Evolutionary conservation across 2,329 filamentous ascomycete genomes (phyloP).

Genomic region (Botrytis porri): DNA sequence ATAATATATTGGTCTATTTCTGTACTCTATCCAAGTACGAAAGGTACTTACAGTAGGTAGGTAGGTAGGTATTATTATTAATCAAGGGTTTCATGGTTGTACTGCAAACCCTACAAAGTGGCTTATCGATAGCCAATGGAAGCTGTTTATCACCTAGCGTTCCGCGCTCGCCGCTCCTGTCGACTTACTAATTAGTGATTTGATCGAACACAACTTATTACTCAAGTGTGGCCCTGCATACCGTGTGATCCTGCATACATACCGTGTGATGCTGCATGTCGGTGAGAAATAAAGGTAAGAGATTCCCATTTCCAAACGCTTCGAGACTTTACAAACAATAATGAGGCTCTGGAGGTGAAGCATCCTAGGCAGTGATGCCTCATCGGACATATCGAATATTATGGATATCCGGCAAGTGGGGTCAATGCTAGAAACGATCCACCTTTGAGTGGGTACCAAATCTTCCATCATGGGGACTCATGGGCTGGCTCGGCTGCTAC

Average conservation of each 20-base stretch:
- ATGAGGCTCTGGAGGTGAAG: background rate
- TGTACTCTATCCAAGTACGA: background rate
- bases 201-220: background rate
- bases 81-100: background rate
- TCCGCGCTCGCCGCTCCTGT: background rate
- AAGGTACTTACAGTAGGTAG: no score
- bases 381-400: background rate
- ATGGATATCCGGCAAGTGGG: slow-evolving; percentile 8
- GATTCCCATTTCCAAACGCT: background rate
- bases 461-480: background rate
- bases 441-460: background rate
- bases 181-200: no score
- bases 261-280: background rate
- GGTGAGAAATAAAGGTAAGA: background rate
- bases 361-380: background rate
- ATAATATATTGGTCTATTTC: no score
- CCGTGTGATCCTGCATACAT: no score
- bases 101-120: background rate
- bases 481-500: no score
- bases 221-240: background rate
- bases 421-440: background rate
- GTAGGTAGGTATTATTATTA: background rate
- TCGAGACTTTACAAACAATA: background rate
- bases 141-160: background rate
- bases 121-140: background rate